Percentiles rank a stretch among this genome's conserved stretches.
These are phyloP conservation scores for Trichoderma pleuroti DNA, from an alignment of 2,329 filamentous ascomycete genomes.

Conservation along the genomic window DNA sequence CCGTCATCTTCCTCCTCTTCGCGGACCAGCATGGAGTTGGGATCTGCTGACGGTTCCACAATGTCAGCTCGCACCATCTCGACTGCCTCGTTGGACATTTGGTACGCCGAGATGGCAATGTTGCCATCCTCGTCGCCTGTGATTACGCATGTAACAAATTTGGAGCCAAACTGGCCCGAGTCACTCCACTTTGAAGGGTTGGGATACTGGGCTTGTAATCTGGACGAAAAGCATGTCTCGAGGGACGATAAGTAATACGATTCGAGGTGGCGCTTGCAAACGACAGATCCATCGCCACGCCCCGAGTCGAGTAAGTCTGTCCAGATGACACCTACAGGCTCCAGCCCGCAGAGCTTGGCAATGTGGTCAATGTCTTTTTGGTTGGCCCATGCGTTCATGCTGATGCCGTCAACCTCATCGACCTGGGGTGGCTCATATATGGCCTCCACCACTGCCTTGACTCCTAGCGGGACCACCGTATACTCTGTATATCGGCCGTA, in stretches of 20 bases:
- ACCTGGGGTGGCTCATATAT: slow-evolving; percentile 95
- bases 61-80: slow-evolving; percentile 97
- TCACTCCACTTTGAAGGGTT: slow-evolving; percentile 97
- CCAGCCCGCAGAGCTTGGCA: slow-evolving; percentile 76
- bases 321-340: slow-evolving; percentile 90
- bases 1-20: slow-evolving; percentile 83
- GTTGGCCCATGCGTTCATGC: slow-evolving; percentile 78
- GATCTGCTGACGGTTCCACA: slow-evolving; percentile 90
- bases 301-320: slow-evolving; percentile 86
- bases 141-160: slow-evolving; percentile 94
- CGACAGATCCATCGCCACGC: slow-evolving; percentile 74
- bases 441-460: slow-evolving; percentile 93
- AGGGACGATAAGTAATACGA: slow-evolving; percentile 92
- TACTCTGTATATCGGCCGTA: slow-evolving; percentile 93
- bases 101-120: slow-evolving; percentile 87
- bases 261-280: slow-evolving; percentile 94
- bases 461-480: slow-evolving; percentile 83
- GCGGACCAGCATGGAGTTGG: slow-evolving; percentile 89
- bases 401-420: slow-evolving; percentile 83
- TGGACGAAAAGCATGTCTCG: slow-evolving; percentile 84
- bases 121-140: slow-evolving; percentile 88
- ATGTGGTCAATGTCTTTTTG: slow-evolving; percentile 78
- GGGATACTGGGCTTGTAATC: slow-evolving; percentile 82
- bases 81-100: slow-evolving; percentile 90
- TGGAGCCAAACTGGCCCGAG: slow-evolving; percentile 87